phyloP scores from a whole-genome alignment of 805 yeast genomes.

The Brettanomyces naardenensis region DNA sequence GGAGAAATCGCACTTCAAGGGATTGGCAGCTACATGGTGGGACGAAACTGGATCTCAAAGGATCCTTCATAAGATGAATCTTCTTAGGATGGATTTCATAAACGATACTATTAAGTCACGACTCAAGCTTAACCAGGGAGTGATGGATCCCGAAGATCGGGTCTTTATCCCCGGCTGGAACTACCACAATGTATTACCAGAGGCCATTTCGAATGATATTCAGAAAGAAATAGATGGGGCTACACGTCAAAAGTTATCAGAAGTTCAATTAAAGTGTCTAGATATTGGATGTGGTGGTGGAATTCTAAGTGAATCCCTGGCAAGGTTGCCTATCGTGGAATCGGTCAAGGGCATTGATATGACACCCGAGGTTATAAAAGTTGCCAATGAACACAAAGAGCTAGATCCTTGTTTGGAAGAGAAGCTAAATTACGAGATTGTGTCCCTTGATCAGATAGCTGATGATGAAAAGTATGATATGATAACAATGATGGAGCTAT shows the following conservation, averaged over 20 bases:
- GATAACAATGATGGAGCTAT: constrained; percentile 86
- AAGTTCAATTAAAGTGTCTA: constrained; percentile 43
- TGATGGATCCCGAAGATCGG: constrained; percentile 30
- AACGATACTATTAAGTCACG: constrained; percentile 46
- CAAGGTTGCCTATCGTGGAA: constrained; percentile 57
- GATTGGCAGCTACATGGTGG: constrained; percentile 97
- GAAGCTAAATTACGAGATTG: constrained; percentile 47
- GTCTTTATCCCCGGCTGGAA: constrained; percentile 76
- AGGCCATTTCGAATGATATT: constrained; percentile 39
- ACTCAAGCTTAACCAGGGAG: constrained; percentile 34
- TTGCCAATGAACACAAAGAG: constrained; percentile 62
- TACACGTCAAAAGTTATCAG: constrained; percentile 28
- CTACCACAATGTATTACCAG: constrained; percentile 53
- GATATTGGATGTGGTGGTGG: constrained; percentile 99
- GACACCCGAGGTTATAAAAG: constrained; percentile 72
- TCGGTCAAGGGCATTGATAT: constrained; percentile 79
- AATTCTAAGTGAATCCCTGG: constrained; percentile 77
- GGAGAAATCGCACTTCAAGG: constrained; percentile 76
- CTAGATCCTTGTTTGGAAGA: constrained; percentile 55
- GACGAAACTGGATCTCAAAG: constrained; percentile 89
- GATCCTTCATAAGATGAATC: constrained; percentile 89
- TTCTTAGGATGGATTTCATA: constrained; percentile 81
- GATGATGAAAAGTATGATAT: constrained; percentile 51
- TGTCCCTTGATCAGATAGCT: constrained; percentile 52
- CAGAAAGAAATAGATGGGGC: constrained; percentile 40